Percentiles rank a stretch among this genome's conserved stretches.
Evolutionary conservation across 305 asterid genomes (phyloP).

Genomic region (Fraxinus velutina): DNA sequence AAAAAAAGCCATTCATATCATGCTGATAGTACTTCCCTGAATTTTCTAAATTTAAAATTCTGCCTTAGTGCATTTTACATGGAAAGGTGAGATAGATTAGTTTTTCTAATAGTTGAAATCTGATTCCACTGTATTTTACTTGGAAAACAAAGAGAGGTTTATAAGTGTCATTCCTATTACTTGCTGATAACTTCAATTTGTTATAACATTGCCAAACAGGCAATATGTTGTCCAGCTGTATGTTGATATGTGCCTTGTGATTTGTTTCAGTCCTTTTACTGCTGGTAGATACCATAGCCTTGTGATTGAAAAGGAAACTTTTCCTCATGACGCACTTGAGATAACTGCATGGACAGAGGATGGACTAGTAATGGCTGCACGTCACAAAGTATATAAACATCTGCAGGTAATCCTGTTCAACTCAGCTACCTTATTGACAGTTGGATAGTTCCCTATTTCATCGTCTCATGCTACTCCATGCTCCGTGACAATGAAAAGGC

Average conservation of each 20-base stretch:
- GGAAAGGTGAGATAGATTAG: not conserved
- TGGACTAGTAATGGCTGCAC: constrained; percentile 86
- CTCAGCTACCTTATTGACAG: not conserved
- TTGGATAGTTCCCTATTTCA: not conserved
- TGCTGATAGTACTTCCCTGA: not conserved
- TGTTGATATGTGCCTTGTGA: constrained; percentile 5
- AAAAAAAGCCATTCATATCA: not conserved
- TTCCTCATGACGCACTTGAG: constrained; percentile 73
- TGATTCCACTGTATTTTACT: not conserved
- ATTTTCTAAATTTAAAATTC: not conserved
- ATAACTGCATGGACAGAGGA: constrained; percentile 95
- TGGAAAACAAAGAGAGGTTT: not conserved
- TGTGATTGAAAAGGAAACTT: constrained; percentile 75
- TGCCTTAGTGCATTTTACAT: not conserved
- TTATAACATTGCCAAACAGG: not conserved
- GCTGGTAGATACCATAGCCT: constrained; percentile 97
- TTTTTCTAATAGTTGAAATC: not conserved
- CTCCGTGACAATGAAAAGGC: not conserved
- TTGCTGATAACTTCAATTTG: not conserved
- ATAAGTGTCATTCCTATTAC: not conserved
- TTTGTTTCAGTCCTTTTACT: constrained; percentile 68
- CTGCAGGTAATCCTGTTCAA: constrained; percentile 48
- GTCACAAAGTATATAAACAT: constrained; percentile 68
- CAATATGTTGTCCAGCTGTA: not conserved
- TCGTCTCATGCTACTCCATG: not conserved